Evolutionary conservation across 352 stramenopile genomes (phyloP), one percentile per base, ranked within the genome.

Genomic region (Phytophthora melonis): DNA sequence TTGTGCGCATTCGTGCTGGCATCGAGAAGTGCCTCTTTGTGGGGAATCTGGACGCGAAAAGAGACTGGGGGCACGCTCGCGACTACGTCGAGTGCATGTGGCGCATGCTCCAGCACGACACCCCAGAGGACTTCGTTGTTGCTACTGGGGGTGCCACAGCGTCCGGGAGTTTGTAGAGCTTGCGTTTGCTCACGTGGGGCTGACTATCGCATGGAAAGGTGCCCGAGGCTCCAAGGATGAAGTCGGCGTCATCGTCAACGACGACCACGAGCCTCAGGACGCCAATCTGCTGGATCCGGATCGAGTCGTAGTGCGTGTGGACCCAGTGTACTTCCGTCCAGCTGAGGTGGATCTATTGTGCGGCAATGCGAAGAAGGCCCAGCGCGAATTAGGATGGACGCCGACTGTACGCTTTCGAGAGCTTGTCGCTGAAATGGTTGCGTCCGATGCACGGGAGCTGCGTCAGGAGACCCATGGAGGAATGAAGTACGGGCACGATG

Each of bases 51-150:
- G 97, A 99, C 75, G 91, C 97, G 4, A 95, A 98, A 80, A 96
- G 98, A 70, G 98, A 99, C 89, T 99, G 98, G 98, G 98, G 98
- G 70, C 97, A 99, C 82, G 98, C 98, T 18, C 89, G 93, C 58
- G 98, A 99, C 84, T 99, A 99, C 74, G 95, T 99, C 45, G 91
- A 99, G 73, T 98, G 97, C 66, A 99, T 99, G 98, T 99, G 98
- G 98, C 92, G 90, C 66, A 99, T 99, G 96, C 84, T 99, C 32
- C 98, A 99, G 86, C 77, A 89, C 30, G 72, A 84, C 1, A 69
- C 53, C 3, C 84, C 87, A 1, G 60, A 95, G 41, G 90, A 97
- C 71, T 96, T 93, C 75, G 90, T 97, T 11, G 84, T 95, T 14
- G 90, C 90, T 13, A 99, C 98, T 19, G 97, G 97, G 72, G 97